Evolutionary conservation across 139 green algal genomes (phyloP), one percentile per base, ranked within the genome.

Genomic region (Protoeuglena noctilucae): DNA sequence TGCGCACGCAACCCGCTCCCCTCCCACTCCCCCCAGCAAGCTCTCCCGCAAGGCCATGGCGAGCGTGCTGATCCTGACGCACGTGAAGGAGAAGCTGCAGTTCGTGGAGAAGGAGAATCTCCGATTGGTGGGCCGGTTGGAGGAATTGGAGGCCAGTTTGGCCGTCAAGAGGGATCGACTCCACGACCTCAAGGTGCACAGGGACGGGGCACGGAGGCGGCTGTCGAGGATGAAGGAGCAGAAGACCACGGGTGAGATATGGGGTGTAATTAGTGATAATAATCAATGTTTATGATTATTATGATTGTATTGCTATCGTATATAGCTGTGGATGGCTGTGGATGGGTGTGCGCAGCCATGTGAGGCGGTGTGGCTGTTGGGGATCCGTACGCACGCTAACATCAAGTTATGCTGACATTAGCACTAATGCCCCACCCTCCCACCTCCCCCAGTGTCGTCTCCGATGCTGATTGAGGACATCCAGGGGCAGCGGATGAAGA

Each of bases 21-120:
- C n/a, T n/a, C n/a, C n/a, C n/a, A n/a, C n/a, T n/a, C n/a, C n/a
- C n/a, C n/a, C n/a, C n/a, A n/a, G n/a, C 34, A 7, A 12, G 34
- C 34, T 43, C 9, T 12, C 7, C 9, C 34, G 34, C 34, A 43
- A 43, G 34, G 7, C 34, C 34, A 43, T 43, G 34, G 34, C 34
- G 9, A 12, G 9, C 9, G 34, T 43, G 34, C 34, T 43, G 9
- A 12, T 87, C 21, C 64, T 93, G 31, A 89, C 83, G 16, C 83
- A 93, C 61, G 65, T 87, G 24, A 78, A 80, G 45, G 83, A 89
- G 65, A 93, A 93, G 73, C 76, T 88, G 60, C 69, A 87, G 60
- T 86, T 83, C 53, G 65, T 87, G 12, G 62, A 83, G 64, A 74
- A 74, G 57, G 72, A 85, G 60, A 12, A 7, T 7, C 9, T 19